A percentile compares a stretch with the other conserved stretches of the same genome.
These are phyloP conservation scores for Aspergillus versicolor DNA, from an alignment of 2,329 filamentous ascomycete genomes.

Conservation along the genomic window DNA sequence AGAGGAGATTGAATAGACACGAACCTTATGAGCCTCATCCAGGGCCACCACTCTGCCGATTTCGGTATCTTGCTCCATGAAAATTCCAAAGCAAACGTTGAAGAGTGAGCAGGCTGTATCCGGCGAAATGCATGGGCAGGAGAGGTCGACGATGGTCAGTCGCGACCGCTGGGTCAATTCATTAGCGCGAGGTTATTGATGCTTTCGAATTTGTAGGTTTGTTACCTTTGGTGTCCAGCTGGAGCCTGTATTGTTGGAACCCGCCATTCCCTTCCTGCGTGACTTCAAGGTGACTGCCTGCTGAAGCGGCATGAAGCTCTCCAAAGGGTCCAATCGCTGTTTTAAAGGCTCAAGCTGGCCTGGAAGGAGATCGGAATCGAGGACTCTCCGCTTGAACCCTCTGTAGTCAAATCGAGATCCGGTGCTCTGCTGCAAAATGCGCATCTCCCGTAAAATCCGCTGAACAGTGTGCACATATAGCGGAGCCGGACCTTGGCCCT, in stretches of 20 bases:
- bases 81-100: conserved; percentile 22
- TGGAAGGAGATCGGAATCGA: conserved; percentile 4
- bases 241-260: background rate
- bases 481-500: conserved; percentile 37
- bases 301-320: conserved; percentile 22
- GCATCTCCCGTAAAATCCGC: conserved; percentile 57
- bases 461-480: conserved; percentile 60
- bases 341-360: conserved; percentile 18
- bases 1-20: background rate
- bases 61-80: conserved; percentile 18
- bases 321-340: conserved; percentile 20
- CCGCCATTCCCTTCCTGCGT: background rate
- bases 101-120: conserved; percentile 23
- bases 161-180: conserved; percentile 2
- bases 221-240: conserved; percentile 16
- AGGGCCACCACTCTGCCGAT: conserved; percentile 20
- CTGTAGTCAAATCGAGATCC: conserved; percentile 50
- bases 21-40: conserved; percentile 25
- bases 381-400: conserved; percentile 41
- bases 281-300: background rate
- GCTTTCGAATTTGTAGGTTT: too few species aligned
- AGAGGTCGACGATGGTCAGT: conserved; percentile 23
- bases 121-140: conserved; percentile 21
- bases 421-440: conserved; percentile 38
- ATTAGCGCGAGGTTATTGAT: background rate